Evolutionary conservation across 1,139 yeast genomes (phyloP).

Genomic region (Schwanniomyces etchellsii): DNA sequence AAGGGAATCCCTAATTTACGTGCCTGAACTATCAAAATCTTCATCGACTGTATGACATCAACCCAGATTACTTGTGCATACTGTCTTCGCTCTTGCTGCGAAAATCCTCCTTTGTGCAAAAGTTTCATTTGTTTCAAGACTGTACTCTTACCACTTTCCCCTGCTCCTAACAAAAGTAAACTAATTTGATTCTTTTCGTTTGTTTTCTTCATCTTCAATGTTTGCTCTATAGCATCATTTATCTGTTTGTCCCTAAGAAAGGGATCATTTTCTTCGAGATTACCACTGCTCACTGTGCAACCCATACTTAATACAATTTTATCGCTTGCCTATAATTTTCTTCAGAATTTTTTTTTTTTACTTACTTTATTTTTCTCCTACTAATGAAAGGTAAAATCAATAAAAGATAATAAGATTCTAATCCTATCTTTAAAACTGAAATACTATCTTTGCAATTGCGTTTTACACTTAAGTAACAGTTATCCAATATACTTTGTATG

Average conservation of each 20-base stretch:
- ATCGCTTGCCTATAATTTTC: background rate
- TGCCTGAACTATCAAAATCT: constrained; percentile 69
- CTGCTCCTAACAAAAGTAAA: constrained; percentile 79
- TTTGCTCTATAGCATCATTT: constrained; percentile 66
- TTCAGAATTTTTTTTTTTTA: constrained; percentile 6
- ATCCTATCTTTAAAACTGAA: too few species aligned
- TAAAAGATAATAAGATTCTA: too few species aligned
- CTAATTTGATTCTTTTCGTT: constrained; percentile 49
- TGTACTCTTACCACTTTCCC: constrained; percentile 95
- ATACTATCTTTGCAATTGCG: too few species aligned
- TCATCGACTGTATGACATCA: constrained; percentile 87
- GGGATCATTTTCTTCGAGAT: constrained; percentile 36
- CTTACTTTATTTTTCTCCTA: too few species aligned
- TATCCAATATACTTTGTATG: too few species aligned
- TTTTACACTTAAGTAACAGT: too few species aligned
- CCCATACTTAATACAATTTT: constrained; percentile 44
- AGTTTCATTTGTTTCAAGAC: constrained; percentile 89
- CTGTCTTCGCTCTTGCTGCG: constrained; percentile 70
- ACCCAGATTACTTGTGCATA: constrained; percentile 93
- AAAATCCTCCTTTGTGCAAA: constrained; percentile 82
- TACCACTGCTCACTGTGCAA: constrained; percentile 53
- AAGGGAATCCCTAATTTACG: constrained; percentile 53
- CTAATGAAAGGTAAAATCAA: too few species aligned
- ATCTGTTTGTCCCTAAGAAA: constrained; percentile 45
- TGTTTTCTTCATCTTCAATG: constrained; percentile 49